Conservation (phyloP, 1,139 yeast species). For the Taphrina wiesneri region DNA sequence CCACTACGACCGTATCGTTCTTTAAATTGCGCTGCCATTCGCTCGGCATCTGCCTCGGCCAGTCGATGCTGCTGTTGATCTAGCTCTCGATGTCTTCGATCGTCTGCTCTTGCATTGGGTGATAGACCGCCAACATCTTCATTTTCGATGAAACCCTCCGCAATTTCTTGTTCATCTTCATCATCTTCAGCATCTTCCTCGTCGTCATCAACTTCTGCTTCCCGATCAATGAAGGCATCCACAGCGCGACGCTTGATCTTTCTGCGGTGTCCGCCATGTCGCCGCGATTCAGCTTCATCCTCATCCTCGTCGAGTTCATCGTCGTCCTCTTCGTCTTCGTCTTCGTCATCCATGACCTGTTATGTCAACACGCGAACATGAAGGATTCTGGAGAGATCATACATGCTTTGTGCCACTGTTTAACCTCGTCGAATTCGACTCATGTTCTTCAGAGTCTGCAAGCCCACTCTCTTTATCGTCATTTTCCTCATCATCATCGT, state of each 20-base stretch:
- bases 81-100: constrained; percentile 82
- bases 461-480: neutral
- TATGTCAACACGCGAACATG: neutral
- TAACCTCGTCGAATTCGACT: neutral
- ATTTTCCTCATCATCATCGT: neutral
- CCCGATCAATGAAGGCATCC: constrained; percentile 94
- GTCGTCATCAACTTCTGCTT: constrained; percentile 98
- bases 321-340: constrained; percentile 42
- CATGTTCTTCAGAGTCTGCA: neutral
- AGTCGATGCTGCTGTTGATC: constrained; percentile 87
- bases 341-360: constrained; percentile 35
- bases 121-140: constrained; percentile 56
- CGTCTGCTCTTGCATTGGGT: constrained; percentile 48
- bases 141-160: constrained; percentile 53
- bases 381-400: neutral
- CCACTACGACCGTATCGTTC: constrained; percentile 90
- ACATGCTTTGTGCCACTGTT: constrained; percentile 20
- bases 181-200: constrained; percentile 95
- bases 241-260: constrained; percentile 66
- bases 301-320: constrained; percentile 38
- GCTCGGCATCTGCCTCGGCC: constrained; percentile 94
- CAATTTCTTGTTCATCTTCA: constrained; percentile 81
- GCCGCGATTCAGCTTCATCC: constrained; percentile 44
- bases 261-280: constrained; percentile 50
- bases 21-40: constrained; percentile 86